Conservation (phyloP, 176 grass and related monocot species). For the Oryza glumipatula region DNA sequence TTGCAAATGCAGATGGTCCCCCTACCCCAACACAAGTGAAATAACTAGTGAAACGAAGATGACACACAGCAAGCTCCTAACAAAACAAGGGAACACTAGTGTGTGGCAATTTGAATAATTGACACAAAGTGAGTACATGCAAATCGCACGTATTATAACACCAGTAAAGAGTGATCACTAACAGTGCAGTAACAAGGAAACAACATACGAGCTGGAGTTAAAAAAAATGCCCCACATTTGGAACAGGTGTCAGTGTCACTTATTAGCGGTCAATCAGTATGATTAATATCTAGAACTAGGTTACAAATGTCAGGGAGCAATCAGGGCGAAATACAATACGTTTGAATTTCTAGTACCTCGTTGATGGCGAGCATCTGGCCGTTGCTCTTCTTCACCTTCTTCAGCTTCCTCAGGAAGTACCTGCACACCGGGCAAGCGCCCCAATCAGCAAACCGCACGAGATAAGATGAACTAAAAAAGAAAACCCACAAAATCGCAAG, state of each 20-base stretch:
- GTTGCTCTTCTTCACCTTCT: constrained; percentile 96
- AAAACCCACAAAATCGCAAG: not conserved
- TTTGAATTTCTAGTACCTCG: constrained; percentile 43
- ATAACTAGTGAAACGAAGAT: not conserved
- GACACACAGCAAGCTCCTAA: not conserved
- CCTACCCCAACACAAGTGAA: not conserved
- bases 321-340: not conserved
- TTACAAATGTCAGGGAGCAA: not conserved
- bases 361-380: constrained; percentile 81
- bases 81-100: not conserved
- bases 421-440: constrained; percentile 5
- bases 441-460: not conserved
- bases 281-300: not conserved
- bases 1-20: not conserved
- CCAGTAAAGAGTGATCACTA: not conserved
- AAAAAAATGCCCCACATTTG: too few species aligned
- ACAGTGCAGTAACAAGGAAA: not conserved
- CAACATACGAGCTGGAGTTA: not conserved
- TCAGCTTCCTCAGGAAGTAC: constrained; percentile 89
- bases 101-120: not conserved
- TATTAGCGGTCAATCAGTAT: not conserved
- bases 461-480: not conserved
- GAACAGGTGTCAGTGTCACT: not conserved
- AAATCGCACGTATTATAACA: not conserved
- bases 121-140: not conserved